Evolutionary conservation across 2,329 filamentous ascomycete species (phyloP).

Genomic region (Paraconiothyrium brasiliense): DNA sequence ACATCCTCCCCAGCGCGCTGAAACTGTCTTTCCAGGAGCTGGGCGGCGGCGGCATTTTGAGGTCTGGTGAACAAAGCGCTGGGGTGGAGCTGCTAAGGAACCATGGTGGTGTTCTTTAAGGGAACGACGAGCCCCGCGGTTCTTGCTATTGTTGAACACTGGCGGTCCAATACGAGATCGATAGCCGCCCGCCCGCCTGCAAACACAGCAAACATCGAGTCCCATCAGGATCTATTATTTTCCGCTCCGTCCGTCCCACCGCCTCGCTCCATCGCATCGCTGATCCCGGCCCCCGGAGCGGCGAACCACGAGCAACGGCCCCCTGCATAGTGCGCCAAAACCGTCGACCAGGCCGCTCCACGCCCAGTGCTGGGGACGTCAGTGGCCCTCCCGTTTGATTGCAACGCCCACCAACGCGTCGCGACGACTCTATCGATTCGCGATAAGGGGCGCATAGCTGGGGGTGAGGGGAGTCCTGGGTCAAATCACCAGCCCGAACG

Average conservation of each 20-base stretch:
- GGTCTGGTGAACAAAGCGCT: slow-evolving; percentile 10
- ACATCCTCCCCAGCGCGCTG: slow-evolving; percentile 40
- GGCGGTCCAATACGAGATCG: slow-evolving; percentile 6
- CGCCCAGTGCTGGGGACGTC: slow-evolving; percentile 40
- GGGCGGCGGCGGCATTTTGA: slow-evolving; percentile 47
- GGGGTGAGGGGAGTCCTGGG: slow-evolving; percentile 37
- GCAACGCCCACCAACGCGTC: slow-evolving; percentile 42
- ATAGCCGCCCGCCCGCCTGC: slow-evolving; percentile 11
- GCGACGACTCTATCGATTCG: slow-evolving; percentile 33
- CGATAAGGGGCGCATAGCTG: slow-evolving; percentile 30
- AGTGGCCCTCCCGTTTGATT: slow-evolving; percentile 43
- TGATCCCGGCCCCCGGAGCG: not conserved
- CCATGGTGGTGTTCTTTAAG: not conserved
- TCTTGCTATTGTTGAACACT: slow-evolving; percentile 10
- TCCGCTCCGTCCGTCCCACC: not conserved
- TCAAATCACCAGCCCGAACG: slow-evolving; percentile 28
- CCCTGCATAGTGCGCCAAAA: slow-evolving; percentile 28
- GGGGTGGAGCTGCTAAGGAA: slow-evolving; percentile 8
- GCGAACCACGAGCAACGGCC: slow-evolving; percentile 19
- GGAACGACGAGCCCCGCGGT: not conserved
- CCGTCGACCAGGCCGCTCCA: slow-evolving; percentile 29
- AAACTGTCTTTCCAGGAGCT: slow-evolving; percentile 40
- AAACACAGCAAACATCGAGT: slow-evolving; percentile 15
- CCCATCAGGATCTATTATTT: slow-evolving; percentile 12
- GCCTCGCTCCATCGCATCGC: not conserved